phyloP scores from a whole-genome alignment of 352 stramenopile species.

The Phytophthora brassicae region DNA sequence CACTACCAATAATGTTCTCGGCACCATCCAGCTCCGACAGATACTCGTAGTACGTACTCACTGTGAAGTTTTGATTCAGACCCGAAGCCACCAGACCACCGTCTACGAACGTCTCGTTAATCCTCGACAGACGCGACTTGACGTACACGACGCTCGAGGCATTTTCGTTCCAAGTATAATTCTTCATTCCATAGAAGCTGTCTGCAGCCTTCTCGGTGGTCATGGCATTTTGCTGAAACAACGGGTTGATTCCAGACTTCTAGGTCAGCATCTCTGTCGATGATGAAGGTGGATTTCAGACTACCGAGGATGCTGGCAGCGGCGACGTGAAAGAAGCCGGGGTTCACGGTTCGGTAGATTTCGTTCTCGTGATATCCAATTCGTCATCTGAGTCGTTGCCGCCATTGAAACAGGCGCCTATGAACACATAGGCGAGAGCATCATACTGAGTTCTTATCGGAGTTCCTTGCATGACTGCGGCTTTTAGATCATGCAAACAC shows the following conservation, averaged over 20 bases:
- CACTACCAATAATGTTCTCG: slow-evolving; percentile 41
- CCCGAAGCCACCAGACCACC: slow-evolving; percentile 34
- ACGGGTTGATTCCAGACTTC: slow-evolving; percentile 74
- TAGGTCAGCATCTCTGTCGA: slow-evolving; percentile 32
- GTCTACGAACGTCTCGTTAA: slow-evolving; percentile 43
- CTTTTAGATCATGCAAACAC: too few species aligned
- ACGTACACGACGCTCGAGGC: slow-evolving; percentile 50
- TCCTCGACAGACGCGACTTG: slow-evolving; percentile 44
- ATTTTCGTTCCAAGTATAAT: slow-evolving; percentile 56
- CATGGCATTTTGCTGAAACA: slow-evolving; percentile 53
- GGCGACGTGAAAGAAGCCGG: slow-evolving; percentile 55
- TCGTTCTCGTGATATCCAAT: slow-evolving; percentile 41
- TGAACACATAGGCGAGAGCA: too few species aligned
- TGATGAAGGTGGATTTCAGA: slow-evolving; percentile 40
- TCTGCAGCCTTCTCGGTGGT: slow-evolving; percentile 34
- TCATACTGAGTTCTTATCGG: too few species aligned
- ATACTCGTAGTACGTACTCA: slow-evolving; percentile 38
- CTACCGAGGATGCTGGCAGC: slow-evolving; percentile 48
- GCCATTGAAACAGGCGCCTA: slow-evolving; percentile 39
- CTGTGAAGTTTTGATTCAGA: slow-evolving; percentile 26
- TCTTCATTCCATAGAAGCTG: slow-evolving; percentile 38
- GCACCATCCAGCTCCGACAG: slow-evolving; percentile 41
- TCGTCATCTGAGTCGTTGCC: slow-evolving; percentile 39
- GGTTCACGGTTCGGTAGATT: slow-evolving; percentile 48
- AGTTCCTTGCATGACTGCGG: too few species aligned